phyloP scores from a whole-genome alignment of 2,329 filamentous ascomycete genomes.

The Stylonectria norvegica region DNA sequence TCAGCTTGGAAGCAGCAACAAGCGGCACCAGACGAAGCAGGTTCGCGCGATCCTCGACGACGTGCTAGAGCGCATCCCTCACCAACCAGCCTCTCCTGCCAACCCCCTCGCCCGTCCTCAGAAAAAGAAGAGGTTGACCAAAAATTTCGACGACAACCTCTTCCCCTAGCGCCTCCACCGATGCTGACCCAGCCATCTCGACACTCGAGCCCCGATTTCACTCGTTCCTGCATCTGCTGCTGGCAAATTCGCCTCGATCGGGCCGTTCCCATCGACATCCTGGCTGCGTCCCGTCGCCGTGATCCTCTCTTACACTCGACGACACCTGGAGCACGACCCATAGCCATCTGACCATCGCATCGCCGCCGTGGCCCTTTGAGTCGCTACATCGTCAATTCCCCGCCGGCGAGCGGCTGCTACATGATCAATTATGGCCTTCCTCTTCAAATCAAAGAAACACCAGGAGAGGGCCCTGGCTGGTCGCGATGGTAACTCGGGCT shows the following conservation, averaged over 20 bases:
- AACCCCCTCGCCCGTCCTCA: constrained; percentile 19
- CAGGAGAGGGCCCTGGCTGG: constrained; percentile 59
- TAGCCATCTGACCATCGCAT: constrained; percentile 10
- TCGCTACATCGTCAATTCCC: constrained; percentile 19
- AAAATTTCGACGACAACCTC: constrained; percentile 28
- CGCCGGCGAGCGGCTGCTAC: constrained; percentile 37
- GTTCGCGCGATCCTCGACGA: constrained; percentile 15
- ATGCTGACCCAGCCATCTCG: constrained; percentile 46
- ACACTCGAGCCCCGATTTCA: constrained; percentile 34
- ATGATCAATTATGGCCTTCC: constrained; percentile 66
- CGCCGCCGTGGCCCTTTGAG: constrained; percentile 6
- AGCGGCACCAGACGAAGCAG: constrained; percentile 16
- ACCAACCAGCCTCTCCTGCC: constrained; percentile 17
- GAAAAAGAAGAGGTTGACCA: constrained; percentile 37
- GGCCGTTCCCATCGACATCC: constrained; percentile 9
- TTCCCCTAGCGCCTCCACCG: constrained; percentile 31
- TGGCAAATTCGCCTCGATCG: constrained; percentile 21
- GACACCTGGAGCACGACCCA: constrained; percentile 7
- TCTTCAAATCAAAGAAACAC: constrained; percentile 79
- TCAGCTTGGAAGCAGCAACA: constrained; percentile 13
- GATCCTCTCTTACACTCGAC: constrained; percentile 22
- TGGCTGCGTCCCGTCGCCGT: constrained; percentile 11
- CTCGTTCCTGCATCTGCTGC: constrained; percentile 29
- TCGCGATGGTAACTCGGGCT: constrained; percentile 50
- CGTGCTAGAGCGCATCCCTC: constrained; percentile 18